A percentile compares a stretch with the other conserved stretches of the same genome.
Conservation (phyloP, 2,329 filamentous ascomycete species). For the Rutstroemia sp. region DNA sequence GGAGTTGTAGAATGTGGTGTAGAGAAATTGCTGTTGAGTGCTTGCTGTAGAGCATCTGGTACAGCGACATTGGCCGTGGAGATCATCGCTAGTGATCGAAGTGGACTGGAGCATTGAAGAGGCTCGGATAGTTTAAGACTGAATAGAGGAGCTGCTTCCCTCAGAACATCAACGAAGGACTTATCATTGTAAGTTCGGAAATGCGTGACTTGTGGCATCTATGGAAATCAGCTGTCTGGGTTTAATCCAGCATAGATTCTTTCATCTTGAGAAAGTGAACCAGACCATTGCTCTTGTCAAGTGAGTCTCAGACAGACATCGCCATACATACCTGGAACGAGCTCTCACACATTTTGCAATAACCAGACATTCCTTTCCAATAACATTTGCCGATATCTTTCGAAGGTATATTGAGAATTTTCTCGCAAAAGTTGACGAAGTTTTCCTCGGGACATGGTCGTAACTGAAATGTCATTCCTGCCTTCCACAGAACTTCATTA, state of each 20-base stretch:
- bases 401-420: not conserved
- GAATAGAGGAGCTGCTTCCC: not conserved
- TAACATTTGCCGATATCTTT: not conserved
- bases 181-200: conserved; percentile 4
- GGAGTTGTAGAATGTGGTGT: not conserved
- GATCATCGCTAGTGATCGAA: not conserved
- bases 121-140: not conserved
- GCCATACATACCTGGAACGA: conserved; percentile 1
- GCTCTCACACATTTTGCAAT: conserved; percentile 9
- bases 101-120: not conserved
- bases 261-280: no score
- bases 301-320: no score
- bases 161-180: not conserved
- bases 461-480: conserved; percentile 6
- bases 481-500: conserved; percentile 4
- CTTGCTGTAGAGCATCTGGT: not conserved
- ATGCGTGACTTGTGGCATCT: conserved; percentile 4
- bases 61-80: conserved; percentile 1
- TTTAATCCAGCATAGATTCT: no score
- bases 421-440: not conserved
- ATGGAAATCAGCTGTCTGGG: not conserved
- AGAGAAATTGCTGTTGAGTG: not conserved
- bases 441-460: conserved; percentile 2
- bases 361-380: conserved; percentile 9
- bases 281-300: no score